Conservation (phyloP, 371 early-diverging fungal genomes). For the Conidiobolus incongruus region DNA sequence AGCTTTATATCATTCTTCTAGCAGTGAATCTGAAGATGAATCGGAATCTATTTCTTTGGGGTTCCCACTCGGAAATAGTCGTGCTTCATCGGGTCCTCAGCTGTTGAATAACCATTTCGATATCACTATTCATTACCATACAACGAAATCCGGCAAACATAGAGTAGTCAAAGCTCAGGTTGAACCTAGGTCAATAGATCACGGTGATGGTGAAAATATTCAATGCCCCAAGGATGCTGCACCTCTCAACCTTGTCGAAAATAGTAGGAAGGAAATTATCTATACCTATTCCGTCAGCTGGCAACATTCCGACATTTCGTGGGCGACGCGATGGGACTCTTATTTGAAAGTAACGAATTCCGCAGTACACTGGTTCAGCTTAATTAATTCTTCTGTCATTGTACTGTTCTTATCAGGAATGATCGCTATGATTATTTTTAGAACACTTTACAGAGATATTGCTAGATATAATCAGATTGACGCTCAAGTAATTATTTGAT, state of each 20-base stretch:
- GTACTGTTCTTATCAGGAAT: constrained; percentile 73
- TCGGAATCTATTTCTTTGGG: constrained; percentile 5
- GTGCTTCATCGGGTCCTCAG: constrained; percentile 3
- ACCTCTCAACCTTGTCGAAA: background rate
- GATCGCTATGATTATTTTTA: constrained; percentile 63
- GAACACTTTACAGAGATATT: constrained; percentile 69
- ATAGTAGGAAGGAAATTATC: constrained; percentile 15
- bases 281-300: constrained; percentile 75
- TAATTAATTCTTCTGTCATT: constrained; percentile 78
- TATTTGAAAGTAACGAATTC: constrained; percentile 67
- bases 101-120: constrained; percentile 74
- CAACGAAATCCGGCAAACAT: constrained; percentile 23
- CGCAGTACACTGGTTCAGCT: constrained; percentile 56
- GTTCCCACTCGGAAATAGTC: constrained; percentile 60
- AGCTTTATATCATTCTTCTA: constrained; percentile 45
- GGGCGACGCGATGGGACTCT: constrained; percentile 91
- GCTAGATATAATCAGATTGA: constrained; percentile 62
- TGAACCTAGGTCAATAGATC: constrained; percentile 26
- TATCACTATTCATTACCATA: constrained; percentile 63
- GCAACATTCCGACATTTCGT: constrained; percentile 42
- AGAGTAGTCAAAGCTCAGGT: constrained; percentile 82
- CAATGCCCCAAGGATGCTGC: constrained; percentile 20
- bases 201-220: too few species aligned
- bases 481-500: constrained; percentile 13
- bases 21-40: background rate